phyloP scores from a whole-genome alignment of 148 eudicot genomes.

The Camellia sinensis region DNA sequence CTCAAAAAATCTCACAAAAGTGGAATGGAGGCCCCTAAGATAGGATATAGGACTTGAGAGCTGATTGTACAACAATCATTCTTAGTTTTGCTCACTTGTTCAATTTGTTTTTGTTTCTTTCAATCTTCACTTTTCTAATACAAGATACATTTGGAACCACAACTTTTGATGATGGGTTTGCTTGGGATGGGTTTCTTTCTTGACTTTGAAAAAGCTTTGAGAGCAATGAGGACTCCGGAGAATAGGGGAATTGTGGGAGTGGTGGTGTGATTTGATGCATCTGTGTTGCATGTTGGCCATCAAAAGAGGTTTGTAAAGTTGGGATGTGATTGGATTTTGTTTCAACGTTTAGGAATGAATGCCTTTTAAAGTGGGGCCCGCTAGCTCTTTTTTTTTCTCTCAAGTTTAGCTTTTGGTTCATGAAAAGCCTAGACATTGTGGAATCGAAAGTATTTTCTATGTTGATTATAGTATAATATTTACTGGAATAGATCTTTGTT shows the following conservation, averaged over 20 bases:
- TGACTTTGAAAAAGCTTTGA: constrained; percentile 1
- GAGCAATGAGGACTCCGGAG: not conserved
- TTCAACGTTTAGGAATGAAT: constrained; percentile 18
- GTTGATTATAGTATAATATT: too few species aligned
- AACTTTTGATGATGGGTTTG: constrained; percentile 27
- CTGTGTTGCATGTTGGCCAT: constrained; percentile 19
- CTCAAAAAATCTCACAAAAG: not conserved
- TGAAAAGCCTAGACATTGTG: too few species aligned
- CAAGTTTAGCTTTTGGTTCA: too few species aligned
- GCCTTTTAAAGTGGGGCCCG: constrained; percentile 24
- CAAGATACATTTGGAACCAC: constrained; percentile 20
- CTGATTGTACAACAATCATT: constrained; percentile 9
- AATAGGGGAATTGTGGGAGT: not conserved
- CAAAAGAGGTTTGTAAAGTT: constrained; percentile 22
- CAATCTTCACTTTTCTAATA: constrained; percentile 3
- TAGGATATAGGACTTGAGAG: not conserved
- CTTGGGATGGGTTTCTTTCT: constrained; percentile 15
- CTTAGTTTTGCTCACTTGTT: constrained; percentile 14
- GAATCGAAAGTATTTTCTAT: too few species aligned
- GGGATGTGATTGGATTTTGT: constrained; percentile 25
- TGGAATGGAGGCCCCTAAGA: not conserved
- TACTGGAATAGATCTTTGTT: too few species aligned
- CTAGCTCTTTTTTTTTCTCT: not conserved
- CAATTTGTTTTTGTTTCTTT: constrained; percentile 11
- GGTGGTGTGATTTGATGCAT: constrained; percentile 24